Evolutionary conservation across 257 asterid species (phyloP).

Genomic region (Solanum etuberosum): DNA sequence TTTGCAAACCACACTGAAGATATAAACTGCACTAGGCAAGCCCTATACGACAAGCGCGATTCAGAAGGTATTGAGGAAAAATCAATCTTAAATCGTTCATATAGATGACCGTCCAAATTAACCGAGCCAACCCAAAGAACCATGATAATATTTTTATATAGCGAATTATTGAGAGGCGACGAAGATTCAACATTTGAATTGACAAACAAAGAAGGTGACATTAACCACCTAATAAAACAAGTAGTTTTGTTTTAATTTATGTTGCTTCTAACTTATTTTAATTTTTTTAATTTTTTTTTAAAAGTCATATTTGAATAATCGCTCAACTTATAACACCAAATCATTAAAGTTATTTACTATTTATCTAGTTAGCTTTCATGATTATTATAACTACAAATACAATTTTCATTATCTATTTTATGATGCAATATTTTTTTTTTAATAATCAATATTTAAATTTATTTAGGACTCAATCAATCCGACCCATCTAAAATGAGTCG

Average conservation of each 20-base stretch:
- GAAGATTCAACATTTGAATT: neutral
- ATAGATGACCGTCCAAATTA: neutral
- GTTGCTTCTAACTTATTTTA: neutral
- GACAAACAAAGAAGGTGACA: neutral
- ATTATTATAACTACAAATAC: no score
- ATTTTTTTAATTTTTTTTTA: no score
- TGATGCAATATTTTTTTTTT: no score
- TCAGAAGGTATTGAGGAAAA: no score
- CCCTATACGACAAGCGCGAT: accelerated
- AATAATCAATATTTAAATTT: no score
- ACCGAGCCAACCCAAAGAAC: neutral
- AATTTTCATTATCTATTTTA: no score
- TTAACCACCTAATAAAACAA: neutral
- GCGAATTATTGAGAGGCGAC: neutral
- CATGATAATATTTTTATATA: neutral
- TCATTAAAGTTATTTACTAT: no score
- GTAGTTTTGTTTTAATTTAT: neutral
- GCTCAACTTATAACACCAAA: no score
- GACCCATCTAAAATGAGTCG: neutral
- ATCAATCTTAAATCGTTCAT: accelerated
- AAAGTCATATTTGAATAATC: no score
- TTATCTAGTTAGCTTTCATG: no score
- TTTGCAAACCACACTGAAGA: accelerated
- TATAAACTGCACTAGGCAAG: neutral
- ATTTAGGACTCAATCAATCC: no score